Conservation (phyloP, 2,329 filamentous ascomycete species). For the Calonectria pseudoreteaudii region DNA sequence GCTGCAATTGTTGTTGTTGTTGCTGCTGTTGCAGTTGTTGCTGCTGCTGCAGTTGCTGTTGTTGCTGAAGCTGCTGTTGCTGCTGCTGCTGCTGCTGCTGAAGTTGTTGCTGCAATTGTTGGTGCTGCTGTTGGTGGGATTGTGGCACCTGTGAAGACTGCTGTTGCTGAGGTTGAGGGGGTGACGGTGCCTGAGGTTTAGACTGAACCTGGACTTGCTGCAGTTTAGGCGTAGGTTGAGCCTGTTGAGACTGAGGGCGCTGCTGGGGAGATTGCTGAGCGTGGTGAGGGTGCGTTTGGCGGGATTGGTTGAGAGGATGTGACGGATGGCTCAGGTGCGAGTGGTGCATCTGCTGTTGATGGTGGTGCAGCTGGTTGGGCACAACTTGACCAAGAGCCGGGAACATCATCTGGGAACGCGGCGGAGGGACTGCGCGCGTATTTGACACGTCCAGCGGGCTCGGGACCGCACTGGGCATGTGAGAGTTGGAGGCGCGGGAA, state of each 20-base stretch:
- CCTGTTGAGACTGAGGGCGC: conserved; percentile 53
- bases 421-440: conserved; percentile 56
- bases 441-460: conserved; percentile 60
- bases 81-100: conserved; percentile 34
- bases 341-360: conserved; percentile 50
- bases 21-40: conserved; percentile 30
- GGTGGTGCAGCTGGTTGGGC: conserved; percentile 58
- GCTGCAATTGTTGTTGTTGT: conserved; percentile 32
- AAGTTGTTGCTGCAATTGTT: conserved; percentile 18
- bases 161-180: conserved; percentile 44
- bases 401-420: conserved; percentile 58
- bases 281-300: conserved; percentile 42
- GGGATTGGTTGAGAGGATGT: conserved; percentile 42
- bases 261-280: conserved; percentile 47
- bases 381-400: conserved; percentile 55
- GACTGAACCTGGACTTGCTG: conserved; percentile 48
- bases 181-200: conserved; percentile 47
- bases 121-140: conserved; percentile 25
- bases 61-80: conserved; percentile 30
- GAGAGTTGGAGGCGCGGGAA: conserved; percentile 57
- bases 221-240: conserved; percentile 45
- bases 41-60: conserved; percentile 15
- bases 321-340: conserved; percentile 46
- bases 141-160: conserved; percentile 33
- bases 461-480: conserved; percentile 62